Conservation (phyloP, 2,329 filamentous ascomycete genomes). For the Thielaviopsis ethacetica region DNA sequence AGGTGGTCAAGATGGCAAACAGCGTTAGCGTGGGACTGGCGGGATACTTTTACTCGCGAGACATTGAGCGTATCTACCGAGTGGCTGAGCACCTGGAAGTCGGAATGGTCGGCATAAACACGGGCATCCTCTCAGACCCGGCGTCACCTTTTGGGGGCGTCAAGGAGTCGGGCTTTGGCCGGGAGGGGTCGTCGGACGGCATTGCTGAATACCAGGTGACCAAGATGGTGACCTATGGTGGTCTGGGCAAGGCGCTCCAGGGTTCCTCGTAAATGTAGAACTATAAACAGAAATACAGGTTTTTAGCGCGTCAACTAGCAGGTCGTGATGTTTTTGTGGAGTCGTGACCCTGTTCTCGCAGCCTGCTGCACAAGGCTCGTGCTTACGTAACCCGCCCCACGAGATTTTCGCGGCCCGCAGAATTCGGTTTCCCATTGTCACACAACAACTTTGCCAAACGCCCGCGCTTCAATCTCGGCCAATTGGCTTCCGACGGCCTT, state of each 20-base stretch:
- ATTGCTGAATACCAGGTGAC: slow-evolving; percentile 60
- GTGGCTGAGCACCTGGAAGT: slow-evolving; percentile 60
- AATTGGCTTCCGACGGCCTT: too few species aligned
- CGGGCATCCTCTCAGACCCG: slow-evolving; percentile 45
- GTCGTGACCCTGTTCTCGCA: not conserved
- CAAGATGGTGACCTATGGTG: slow-evolving; percentile 45
- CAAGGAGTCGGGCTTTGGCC: slow-evolving; percentile 66
- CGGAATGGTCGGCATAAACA: slow-evolving; percentile 78
- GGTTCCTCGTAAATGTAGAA: slow-evolving; percentile 7
- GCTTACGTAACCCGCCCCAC: slow-evolving; percentile 10
- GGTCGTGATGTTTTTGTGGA: not conserved
- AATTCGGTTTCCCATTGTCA: not conserved
- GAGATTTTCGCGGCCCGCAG: slow-evolving; percentile 4
- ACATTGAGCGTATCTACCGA: slow-evolving; percentile 41
- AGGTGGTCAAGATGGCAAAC: slow-evolving; percentile 77
- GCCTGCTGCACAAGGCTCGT: slow-evolving; percentile 5
- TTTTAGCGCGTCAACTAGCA: not conserved
- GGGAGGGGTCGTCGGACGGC: slow-evolving; percentile 63
- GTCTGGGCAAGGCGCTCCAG: slow-evolving; percentile 39
- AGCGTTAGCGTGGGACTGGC: slow-evolving; percentile 71
- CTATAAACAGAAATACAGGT: not conserved
- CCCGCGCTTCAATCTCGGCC: too few species aligned
- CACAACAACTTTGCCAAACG: not conserved
- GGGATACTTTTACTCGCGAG: slow-evolving; percentile 75
- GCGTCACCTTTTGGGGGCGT: slow-evolving; percentile 59